Conservation (phyloP, 192 early-diverging fungal species). For the Rhizophagus clarus region DNA sequence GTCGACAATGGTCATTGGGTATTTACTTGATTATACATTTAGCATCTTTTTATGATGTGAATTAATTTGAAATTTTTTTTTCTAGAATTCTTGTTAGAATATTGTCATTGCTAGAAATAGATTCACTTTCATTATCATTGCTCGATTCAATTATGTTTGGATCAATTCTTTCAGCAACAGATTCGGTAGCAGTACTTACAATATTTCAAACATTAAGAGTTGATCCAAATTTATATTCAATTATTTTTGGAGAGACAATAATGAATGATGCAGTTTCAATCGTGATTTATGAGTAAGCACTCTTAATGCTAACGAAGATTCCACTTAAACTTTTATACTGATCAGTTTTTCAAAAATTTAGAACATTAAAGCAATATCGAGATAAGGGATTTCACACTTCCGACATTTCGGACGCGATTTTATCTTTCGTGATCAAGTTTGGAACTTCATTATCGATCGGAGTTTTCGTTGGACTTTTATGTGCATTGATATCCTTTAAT, state of each 20-base stretch:
- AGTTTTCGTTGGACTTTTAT: slow-evolving; percentile 71
- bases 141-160: slow-evolving; percentile 97
- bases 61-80: background rate
- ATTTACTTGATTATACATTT: slow-evolving; percentile 19
- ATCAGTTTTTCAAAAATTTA: slow-evolving; percentile 21
- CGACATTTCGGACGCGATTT: slow-evolving; percentile 63
- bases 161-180: slow-evolving; percentile 92
- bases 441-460: slow-evolving; percentile 83
- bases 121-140: slow-evolving; percentile 72
- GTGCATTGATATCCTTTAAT: slow-evolving; percentile 65
- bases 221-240: slow-evolving; percentile 91
- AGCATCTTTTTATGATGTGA: background rate
- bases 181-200: slow-evolving; percentile 94
- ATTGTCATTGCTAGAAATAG: slow-evolving; percentile 70
- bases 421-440: slow-evolving; percentile 84
- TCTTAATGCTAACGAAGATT: background rate
- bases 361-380: slow-evolving; percentile 75
- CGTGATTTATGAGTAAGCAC: slow-evolving; percentile 77
- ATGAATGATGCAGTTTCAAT: slow-evolving; percentile 97
- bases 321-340: background rate
- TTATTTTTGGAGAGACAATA: slow-evolving; percentile 95
- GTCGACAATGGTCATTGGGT: slow-evolving; percentile 90
- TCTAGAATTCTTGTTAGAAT: slow-evolving; percentile 68
- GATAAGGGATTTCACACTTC: slow-evolving; percentile 68
- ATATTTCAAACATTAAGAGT: slow-evolving; percentile 93